A percentile compares a stretch with the other conserved stretches of the same genome.
Conservation (phyloP, 257 asterid species). For the Gentiana macrophylla region DNA sequence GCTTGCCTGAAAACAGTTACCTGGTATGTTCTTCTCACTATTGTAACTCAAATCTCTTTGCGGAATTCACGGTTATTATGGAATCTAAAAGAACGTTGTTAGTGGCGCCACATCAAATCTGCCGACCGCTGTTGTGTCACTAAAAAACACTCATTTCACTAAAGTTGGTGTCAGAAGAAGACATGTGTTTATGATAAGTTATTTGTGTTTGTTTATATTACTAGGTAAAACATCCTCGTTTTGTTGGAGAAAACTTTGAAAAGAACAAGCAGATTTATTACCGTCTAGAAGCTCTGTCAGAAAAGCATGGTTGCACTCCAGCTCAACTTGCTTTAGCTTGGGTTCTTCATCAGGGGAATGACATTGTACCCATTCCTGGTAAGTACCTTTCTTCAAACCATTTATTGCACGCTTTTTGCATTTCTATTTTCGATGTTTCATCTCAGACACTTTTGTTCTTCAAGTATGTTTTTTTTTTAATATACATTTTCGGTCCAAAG, state of each 20-base stretch:
- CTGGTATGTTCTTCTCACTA: slow-evolving; percentile 20
- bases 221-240: slow-evolving; percentile 42
- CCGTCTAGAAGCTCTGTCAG: slow-evolving; percentile 36
- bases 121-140: too few relatives aligned
- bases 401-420: too few relatives aligned
- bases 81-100: too few relatives aligned
- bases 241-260: slow-evolving; percentile 47
- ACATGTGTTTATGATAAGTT: too few relatives aligned
- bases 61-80: too few relatives aligned
- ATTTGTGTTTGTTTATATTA: too few relatives aligned
- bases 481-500: too few relatives aligned
- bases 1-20: slow-evolving; percentile 23
- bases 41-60: background rate
- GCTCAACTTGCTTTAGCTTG: slow-evolving; percentile 61
- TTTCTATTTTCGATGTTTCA: too few relatives aligned
- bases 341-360: slow-evolving; percentile 52
- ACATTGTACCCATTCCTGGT: slow-evolving; percentile 59
- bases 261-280: slow-evolving; percentile 46
- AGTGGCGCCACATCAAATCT: background rate
- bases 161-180: too few relatives aligned
- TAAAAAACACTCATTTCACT: too few relatives aligned
- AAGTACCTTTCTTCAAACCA: background rate
- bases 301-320: slow-evolving; percentile 41
- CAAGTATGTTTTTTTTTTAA: too few relatives aligned
- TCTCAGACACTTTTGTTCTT: too few relatives aligned